Conservation (phyloP, 2,329 filamentous ascomycete species). For the Chaetomiaceae sp. region DNA sequence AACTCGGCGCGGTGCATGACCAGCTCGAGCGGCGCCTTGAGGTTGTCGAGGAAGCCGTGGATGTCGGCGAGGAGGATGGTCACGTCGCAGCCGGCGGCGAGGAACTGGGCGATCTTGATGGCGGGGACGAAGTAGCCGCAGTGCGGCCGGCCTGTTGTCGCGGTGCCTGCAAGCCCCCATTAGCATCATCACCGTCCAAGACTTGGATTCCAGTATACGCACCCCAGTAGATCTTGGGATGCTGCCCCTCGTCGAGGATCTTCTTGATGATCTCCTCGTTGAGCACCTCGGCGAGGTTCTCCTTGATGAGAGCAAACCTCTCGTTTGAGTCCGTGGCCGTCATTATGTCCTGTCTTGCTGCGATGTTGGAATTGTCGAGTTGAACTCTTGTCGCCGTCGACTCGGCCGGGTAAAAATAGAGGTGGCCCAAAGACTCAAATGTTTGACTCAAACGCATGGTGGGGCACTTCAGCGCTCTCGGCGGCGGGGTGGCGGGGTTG, state of each 20-base stretch:
- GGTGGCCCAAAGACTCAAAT: slow-evolving; percentile 8
- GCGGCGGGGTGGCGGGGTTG: slow-evolving; percentile 15
- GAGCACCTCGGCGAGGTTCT: slow-evolving; percentile 76
- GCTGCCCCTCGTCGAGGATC: slow-evolving; percentile 64
- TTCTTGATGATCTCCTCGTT: slow-evolving; percentile 80
- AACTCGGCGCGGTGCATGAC: slow-evolving; percentile 78
- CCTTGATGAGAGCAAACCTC: slow-evolving; percentile 63
- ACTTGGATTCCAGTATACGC: slow-evolving; percentile 19
- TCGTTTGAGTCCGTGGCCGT: slow-evolving; percentile 33
- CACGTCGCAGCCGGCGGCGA: slow-evolving; percentile 78
- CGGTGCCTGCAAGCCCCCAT: slow-evolving; percentile 53
- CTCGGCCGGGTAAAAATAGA: background rate
- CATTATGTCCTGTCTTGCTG: slow-evolving; percentile 15
- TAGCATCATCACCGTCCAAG: background rate
- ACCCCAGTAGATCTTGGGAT: slow-evolving; percentile 82
- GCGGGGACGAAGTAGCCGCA: slow-evolving; percentile 85
- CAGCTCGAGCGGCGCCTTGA: slow-evolving; percentile 84
- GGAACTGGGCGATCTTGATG: slow-evolving; percentile 84
- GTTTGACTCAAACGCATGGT: slow-evolving; percentile 19
- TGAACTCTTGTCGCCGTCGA: background rate
- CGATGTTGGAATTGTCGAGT: background rate
- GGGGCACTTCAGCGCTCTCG: slow-evolving; percentile 10
- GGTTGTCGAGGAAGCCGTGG: slow-evolving; percentile 73
- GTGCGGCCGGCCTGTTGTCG: slow-evolving; percentile 83
- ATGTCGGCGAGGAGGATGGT: slow-evolving; percentile 73